phyloP scores from a whole-genome alignment of 768 basidiomycete species.

The Lentinula detonsa region DNA sequence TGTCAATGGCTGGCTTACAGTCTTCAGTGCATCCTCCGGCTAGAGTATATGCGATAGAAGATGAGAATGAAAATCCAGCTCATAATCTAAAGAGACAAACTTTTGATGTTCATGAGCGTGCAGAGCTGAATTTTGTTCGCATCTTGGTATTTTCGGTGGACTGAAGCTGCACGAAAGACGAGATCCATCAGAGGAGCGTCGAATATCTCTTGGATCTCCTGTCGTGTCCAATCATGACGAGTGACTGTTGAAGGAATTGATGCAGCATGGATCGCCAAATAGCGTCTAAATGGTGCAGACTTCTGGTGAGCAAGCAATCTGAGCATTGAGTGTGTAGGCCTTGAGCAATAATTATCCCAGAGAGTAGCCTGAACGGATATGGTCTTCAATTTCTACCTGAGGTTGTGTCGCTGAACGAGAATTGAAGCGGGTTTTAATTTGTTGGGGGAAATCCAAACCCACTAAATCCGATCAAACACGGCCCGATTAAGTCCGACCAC shows the following conservation, averaged over 20 bases:
- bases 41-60: constrained; percentile 20
- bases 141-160: constrained; percentile 85
- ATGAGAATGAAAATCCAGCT: background rate
- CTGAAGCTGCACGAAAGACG: constrained; percentile 76
- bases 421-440: background rate
- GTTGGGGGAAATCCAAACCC: background rate
- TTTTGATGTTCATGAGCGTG: constrained; percentile 98
- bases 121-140: constrained; percentile 91
- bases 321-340: constrained; percentile 28
- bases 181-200: constrained; percentile 84
- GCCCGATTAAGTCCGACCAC: background rate
- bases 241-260: constrained; percentile 21
- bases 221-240: constrained; percentile 66
- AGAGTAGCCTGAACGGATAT: background rate
- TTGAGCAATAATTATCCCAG: background rate
- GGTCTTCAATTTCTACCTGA: background rate
- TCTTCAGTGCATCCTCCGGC: constrained; percentile 96
- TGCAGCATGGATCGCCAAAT: constrained; percentile 60
- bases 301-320: constrained; percentile 23
- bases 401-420: background rate
- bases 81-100: constrained; percentile 29
- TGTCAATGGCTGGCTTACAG: constrained; percentile 46
- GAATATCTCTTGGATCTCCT: constrained; percentile 82
- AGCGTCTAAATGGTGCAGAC: constrained; percentile 29
- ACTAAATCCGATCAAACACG: background rate